A percentile compares a stretch with the other conserved stretches of the same genome.
Evolutionary conservation across 2,329 filamentous ascomycete species (phyloP).

Genomic region (Meredithiella fracta): DNA sequence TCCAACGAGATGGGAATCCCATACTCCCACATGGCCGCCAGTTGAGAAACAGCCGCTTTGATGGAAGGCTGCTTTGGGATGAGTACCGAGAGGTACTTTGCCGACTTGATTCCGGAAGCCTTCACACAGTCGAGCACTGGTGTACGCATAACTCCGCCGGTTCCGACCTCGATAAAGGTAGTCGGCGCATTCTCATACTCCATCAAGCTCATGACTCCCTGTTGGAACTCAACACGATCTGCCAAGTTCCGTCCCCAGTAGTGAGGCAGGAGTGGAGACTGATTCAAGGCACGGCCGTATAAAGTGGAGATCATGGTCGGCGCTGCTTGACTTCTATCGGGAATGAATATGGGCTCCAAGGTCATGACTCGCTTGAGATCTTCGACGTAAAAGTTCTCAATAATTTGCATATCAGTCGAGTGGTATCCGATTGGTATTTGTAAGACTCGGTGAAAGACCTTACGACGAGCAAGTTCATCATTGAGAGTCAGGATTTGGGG

Average conservation of each 20-base stretch:
- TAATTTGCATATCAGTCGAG: conserved; percentile 27
- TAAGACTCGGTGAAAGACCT: conserved; percentile 23
- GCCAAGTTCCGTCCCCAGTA: conserved; percentile 34
- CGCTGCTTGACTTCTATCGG: not conserved
- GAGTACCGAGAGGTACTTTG: conserved; percentile 13
- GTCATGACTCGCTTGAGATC: not conserved
- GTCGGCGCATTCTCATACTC: conserved; percentile 10
- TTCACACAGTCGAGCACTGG: conserved; percentile 24
- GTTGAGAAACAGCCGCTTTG: conserved; percentile 19
- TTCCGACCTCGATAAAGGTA: conserved; percentile 28
- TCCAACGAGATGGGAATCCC: conserved; percentile 21
- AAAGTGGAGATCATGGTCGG: conserved; percentile 27
- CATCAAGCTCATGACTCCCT: conserved; percentile 25
- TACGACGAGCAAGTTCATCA: conserved; percentile 20
- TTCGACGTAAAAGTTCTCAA: conserved; percentile 24
- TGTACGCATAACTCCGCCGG: conserved; percentile 23
- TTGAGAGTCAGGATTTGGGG: conserved; percentile 21
- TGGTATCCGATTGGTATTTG: conserved; percentile 28
- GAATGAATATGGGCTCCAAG: not conserved
- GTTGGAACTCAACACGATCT: conserved; percentile 28
- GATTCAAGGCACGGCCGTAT: conserved; percentile 17
- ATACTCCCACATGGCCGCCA: conserved; percentile 25
- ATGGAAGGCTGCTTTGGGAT: conserved; percentile 14
- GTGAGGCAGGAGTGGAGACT: conserved; percentile 17
- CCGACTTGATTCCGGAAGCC: conserved; percentile 1